phyloP scores from a whole-genome alignment of 2,329 filamentous ascomycete genomes.

The Paraphaeosphaeria sporulosa region DNA sequence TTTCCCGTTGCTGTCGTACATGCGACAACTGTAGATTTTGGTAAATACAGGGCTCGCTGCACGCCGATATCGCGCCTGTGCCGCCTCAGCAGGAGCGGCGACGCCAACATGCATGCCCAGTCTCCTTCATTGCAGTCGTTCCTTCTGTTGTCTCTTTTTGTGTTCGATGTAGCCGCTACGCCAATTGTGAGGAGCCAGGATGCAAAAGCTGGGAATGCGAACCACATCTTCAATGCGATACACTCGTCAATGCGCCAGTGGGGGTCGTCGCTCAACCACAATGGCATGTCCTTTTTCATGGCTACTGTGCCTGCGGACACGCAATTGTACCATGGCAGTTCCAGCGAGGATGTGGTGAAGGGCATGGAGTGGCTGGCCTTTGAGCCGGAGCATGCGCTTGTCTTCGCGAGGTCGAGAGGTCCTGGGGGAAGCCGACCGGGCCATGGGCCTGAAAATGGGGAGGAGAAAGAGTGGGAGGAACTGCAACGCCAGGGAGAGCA shows the following conservation, averaged over 20 bases:
- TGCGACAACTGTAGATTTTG: not conserved
- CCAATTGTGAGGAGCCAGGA: not conserved
- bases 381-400: conserved; percentile 75
- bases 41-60: not conserved
- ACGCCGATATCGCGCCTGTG: not conserved
- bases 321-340: conserved; percentile 72
- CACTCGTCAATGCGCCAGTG: conserved; percentile 77
- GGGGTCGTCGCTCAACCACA: conserved; percentile 76
- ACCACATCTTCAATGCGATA: conserved; percentile 75
- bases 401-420: conserved; percentile 61
- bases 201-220: conserved; percentile 56
- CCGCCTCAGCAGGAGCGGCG: not conserved
- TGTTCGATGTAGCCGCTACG: conserved; percentile 6
- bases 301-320: conserved; percentile 70
- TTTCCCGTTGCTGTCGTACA: not conserved
- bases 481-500: not conserved
- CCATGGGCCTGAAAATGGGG: not conserved
- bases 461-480: not conserved
- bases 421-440: conserved; percentile 7
- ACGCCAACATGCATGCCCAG: conserved; percentile 20
- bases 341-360: conserved; percentile 54
- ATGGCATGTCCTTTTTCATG: conserved; percentile 76
- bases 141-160: conserved; percentile 9
- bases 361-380: conserved; percentile 77
- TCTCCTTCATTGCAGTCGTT: conserved; percentile 4